Conservation (phyloP, 2,329 filamentous ascomycete genomes). For the Aspergillus ibericus region DNA sequence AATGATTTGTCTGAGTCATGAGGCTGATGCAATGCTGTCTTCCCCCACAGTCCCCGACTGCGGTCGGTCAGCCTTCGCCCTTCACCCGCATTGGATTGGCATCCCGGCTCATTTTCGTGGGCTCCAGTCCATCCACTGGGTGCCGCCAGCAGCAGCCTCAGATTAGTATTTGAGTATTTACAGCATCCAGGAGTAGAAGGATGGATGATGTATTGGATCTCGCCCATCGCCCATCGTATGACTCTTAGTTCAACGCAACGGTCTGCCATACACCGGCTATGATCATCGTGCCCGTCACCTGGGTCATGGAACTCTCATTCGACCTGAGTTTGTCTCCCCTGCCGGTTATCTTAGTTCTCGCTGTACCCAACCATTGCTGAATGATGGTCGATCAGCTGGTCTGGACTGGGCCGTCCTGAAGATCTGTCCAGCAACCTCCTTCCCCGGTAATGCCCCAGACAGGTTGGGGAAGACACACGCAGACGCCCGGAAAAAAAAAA, state of each 20-base stretch:
- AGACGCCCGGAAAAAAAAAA: background rate
- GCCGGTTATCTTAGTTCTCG: constrained; percentile 14
- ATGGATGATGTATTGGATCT: constrained; percentile 26
- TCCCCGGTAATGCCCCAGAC: constrained; percentile 21
- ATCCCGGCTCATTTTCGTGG: constrained; percentile 28
- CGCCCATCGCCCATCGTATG: constrained; percentile 24
- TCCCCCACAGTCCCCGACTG: constrained; percentile 14
- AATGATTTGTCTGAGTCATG: constrained; percentile 17
- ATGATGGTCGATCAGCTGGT: constrained; percentile 21
- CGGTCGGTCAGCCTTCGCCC: background rate
- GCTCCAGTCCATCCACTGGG: constrained; percentile 14
- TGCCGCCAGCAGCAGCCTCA: constrained; percentile 9
- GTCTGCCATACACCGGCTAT: constrained; percentile 12
- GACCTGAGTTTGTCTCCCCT: constrained; percentile 8
- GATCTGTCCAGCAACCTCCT: constrained; percentile 13
- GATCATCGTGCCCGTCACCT: constrained; percentile 18
- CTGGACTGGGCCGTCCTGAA: constrained; percentile 21
- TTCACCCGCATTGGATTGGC: constrained; percentile 13
- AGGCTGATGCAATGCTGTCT: constrained; percentile 19
- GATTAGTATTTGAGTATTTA: background rate
- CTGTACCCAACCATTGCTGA: constrained; percentile 17
- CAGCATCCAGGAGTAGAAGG: background rate
- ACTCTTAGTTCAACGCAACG: constrained; percentile 12
- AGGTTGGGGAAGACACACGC: constrained; percentile 14
- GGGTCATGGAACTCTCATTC: constrained; percentile 16